These are phyloP conservation scores for Lodderomyces pseudojiufengensis DNA, from an alignment of 1,139 yeast species.

Conservation along the genomic window DNA sequence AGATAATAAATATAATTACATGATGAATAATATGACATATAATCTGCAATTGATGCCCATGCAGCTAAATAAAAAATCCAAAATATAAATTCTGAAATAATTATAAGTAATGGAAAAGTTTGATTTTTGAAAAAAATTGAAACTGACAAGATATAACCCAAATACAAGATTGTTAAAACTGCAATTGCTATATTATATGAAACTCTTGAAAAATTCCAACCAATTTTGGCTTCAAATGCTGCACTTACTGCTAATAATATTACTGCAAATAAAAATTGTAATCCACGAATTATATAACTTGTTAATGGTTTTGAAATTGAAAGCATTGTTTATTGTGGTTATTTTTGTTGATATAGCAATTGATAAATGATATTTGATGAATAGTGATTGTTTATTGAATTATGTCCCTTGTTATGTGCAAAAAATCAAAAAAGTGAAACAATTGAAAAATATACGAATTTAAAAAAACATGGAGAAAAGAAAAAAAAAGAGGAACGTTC, in stretches of 20 bases:
- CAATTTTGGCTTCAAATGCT: slow-evolving; percentile 15
- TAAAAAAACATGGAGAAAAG: neutral
- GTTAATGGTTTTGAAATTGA: slow-evolving; percentile 1
- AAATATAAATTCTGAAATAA: slow-evolving; percentile 22
- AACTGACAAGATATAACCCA: slow-evolving; percentile 18
- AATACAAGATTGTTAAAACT: slow-evolving; percentile 22
- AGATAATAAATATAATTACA: too few species aligned
- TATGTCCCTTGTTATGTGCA: neutral
- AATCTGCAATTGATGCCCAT: slow-evolving; percentile 24
- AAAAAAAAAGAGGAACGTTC: neutral
- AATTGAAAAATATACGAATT: neutral
- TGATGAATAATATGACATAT: too few species aligned
- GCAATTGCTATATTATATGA: slow-evolving; percentile 21
- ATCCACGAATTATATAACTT: slow-evolving; percentile 10
- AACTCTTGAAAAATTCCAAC: slow-evolving; percentile 14
- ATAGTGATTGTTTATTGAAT: neutral
- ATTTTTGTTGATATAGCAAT: neutral
- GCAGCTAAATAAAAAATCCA: slow-evolving; percentile 24
- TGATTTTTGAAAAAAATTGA: slow-evolving; percentile 11
- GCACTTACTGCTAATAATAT: slow-evolving; percentile 26
- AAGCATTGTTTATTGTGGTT: neutral
- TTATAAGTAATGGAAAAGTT: slow-evolving; percentile 16
- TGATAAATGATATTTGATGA: neutral
- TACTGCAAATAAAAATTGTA: slow-evolving; percentile 24
- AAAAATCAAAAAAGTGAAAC: neutral